Conservation (phyloP, 257 asterid genomes). For the Jasminum sambac region DNA sequence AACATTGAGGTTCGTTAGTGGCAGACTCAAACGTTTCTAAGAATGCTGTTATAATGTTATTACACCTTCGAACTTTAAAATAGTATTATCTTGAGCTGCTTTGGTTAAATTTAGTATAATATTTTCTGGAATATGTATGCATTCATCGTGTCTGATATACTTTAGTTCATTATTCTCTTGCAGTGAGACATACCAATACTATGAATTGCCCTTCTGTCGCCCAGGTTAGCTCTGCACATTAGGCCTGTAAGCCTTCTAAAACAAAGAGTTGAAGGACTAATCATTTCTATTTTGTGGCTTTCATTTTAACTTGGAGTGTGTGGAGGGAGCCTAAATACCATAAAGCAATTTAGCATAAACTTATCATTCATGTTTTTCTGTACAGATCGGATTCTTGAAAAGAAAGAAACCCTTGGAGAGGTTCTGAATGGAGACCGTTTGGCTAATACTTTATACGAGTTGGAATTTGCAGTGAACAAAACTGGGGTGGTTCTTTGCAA, state of each 20-base stretch:
- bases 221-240: slow-evolving; percentile 67
- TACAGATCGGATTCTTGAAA: slow-evolving; percentile 55
- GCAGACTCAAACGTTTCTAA: slow-evolving; percentile 2
- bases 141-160: slow-evolving; percentile 27
- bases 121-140: slow-evolving; percentile 15
- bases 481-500: slow-evolving; percentile 59
- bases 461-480: slow-evolving; percentile 59
- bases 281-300: neutral
- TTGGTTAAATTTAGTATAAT: slow-evolving; percentile 1
- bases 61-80: slow-evolving; percentile 1
- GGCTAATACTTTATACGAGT: slow-evolving; percentile 54
- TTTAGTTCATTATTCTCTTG: slow-evolving; percentile 46
- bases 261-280: slow-evolving; percentile 18
- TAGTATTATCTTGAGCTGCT: slow-evolving; percentile 11
- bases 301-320: slow-evolving; percentile 1
- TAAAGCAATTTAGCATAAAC: neutral
- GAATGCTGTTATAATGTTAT: slow-evolving; percentile 1
- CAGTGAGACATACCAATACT: slow-evolving; percentile 90
- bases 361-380: slow-evolving; percentile 16
- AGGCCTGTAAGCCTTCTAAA: slow-evolving; percentile 4
- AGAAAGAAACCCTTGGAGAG: slow-evolving; percentile 77
- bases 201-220: slow-evolving; percentile 81
- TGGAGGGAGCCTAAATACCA: slow-evolving; percentile 1
- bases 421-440: slow-evolving; percentile 71
- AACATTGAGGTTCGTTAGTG: neutral